Base-by-base conservation (phyloP, 768 basidiomycete genomes). In the Royoungia palumana region DNA sequence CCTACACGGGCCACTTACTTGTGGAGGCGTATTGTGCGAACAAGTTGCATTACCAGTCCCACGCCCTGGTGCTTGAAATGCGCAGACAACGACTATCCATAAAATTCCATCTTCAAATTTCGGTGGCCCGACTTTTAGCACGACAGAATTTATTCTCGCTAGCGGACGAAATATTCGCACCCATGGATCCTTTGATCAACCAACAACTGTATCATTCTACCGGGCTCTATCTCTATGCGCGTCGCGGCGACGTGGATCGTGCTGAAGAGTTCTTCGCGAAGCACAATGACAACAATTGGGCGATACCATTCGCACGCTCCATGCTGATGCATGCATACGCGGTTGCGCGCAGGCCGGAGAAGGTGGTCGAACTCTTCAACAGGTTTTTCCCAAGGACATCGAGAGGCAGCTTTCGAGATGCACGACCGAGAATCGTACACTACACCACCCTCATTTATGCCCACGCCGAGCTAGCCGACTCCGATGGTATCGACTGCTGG, bases 371-470 rank as follows among this genome's bases (percentile, higher is more conserved):
- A 36, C 61, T 80, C 24, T 91, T 89, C 65, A 59, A 79, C 51
- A 52, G 75, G 35, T 75, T 77, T 52, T 89, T 82, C 55, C 78
- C 80, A 2, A 47, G 49, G 2, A 58, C 59, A n/a, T 32, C 56
- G 0, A 49, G 63, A 20, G 71, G 72, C 12, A 37, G 56, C 17
- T 53, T 54, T 38, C 61, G 64, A 21, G 55, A 44, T 2, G 69
- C 68, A 30, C 60, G 62, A 5, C 83, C 84, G 22, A 66, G 64
- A 25, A 56, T 77, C 14, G 43, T 67, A 36, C 82, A 86, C 53
- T 89, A 78, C 59, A 74, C 77, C 14, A 69, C 75, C 35, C 68
- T 87, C 56, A 70, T 89, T 16, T 72, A 74, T 50, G 83, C 82
- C 8, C 71, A 80, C 51, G 72, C 79, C 4, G 69, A 70, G 52